These are phyloP conservation scores for Tuctoria greenei DNA, from an alignment of 176 grass and related monocot species.

Conservation along the genomic window DNA sequence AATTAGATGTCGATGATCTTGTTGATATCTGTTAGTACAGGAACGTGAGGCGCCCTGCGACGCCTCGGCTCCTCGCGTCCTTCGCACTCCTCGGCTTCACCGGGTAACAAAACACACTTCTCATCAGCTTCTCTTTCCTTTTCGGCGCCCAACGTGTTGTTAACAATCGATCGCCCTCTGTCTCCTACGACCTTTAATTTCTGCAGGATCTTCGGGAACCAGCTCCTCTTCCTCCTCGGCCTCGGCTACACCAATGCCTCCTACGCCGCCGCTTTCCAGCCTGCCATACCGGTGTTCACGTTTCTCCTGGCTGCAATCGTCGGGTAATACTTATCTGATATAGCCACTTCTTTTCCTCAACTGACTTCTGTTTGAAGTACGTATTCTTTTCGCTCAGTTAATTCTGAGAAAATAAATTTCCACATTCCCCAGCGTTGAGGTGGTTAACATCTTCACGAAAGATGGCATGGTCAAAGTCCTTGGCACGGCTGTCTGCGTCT, in stretches of 20 bases:
- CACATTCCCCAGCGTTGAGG: conserved; percentile 47
- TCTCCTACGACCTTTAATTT: not conserved
- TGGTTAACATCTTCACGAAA: conserved; percentile 61
- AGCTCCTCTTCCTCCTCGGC: conserved; percentile 88
- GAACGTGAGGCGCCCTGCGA: conserved; percentile 48
- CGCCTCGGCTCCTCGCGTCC: conserved; percentile 52
- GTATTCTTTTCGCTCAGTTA: not conserved
- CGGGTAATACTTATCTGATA: conserved; percentile 31
- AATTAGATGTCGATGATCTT: not conserved
- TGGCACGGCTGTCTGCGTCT: conserved; percentile 72
- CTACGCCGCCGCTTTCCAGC: conserved; percentile 89
- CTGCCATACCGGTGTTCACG: conserved; percentile 89
- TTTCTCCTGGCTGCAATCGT: conserved; percentile 67
- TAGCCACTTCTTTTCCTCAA: not conserved
- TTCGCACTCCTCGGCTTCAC: conserved; percentile 89
- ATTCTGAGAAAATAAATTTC: not conserved
- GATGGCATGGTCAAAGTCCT: conserved; percentile 65
- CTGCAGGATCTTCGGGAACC: conserved; percentile 83
- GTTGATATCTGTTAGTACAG: conserved; percentile 27
- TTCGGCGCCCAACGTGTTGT: not conserved
- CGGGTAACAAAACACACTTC: conserved; percentile 49
- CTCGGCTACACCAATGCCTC: conserved; percentile 83
- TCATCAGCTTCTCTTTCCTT: too few species aligned
- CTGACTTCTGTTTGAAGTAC: not conserved
- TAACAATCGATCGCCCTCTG: too few species aligned